A percentile compares a stretch with the other conserved stretches of the same genome.
Conservation (phyloP, 2,329 filamentous ascomycete species). For the Zasmidium angulare region DNA sequence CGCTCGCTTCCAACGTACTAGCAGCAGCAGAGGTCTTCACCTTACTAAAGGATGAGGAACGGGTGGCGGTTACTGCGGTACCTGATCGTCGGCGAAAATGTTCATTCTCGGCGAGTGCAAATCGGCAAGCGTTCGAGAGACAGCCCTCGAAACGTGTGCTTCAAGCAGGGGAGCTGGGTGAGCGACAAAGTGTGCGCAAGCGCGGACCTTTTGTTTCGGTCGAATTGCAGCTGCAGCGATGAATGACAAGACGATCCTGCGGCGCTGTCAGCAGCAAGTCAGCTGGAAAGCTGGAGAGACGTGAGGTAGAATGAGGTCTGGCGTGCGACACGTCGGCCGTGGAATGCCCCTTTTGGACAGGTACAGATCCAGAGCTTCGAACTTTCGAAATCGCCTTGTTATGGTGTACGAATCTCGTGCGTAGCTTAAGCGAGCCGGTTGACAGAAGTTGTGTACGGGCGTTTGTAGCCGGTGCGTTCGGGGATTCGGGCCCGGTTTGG, state of each 20-base stretch:
- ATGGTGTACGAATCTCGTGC: no score
- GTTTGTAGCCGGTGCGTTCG: not conserved
- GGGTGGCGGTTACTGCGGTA: not conserved
- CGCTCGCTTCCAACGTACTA: no score
- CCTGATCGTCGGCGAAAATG: not conserved
- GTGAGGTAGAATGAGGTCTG: no score
- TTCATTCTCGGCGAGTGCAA: not conserved
- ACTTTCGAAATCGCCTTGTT: no score
- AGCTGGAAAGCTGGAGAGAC: not conserved
- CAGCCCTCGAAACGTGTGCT: not conserved
- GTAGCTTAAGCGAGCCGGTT: not conserved
- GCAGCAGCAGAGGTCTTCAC: no score
- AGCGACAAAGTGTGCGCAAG: no score
- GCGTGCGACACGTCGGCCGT: not conserved
- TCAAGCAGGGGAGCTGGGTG: no score
- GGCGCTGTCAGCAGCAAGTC: not conserved
- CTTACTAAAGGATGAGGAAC: not conserved
- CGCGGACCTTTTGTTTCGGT: no score
- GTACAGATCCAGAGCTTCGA: not conserved
- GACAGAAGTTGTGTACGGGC: not conserved
- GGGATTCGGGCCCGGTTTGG: not conserved
- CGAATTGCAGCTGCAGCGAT: no score
- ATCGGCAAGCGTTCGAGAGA: no score
- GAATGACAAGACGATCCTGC: not conserved
- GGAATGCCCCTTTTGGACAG: not conserved